Conservation (phyloP, 495 filamentous ascomycete genomes). For the Hypoxylon lenormandii region DNA sequence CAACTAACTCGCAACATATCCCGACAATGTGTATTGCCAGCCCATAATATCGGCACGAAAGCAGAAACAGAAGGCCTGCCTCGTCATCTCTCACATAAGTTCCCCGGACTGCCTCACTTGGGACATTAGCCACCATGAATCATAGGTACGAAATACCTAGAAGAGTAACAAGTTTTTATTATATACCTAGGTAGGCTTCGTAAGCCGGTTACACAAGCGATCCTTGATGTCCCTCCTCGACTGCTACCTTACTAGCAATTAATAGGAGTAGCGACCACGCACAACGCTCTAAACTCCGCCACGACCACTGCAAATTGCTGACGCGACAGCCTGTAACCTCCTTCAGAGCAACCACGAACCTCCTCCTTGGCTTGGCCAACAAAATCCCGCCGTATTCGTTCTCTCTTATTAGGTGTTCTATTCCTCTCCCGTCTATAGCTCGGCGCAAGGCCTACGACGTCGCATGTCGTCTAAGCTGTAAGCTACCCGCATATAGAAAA, state of each 20-base stretch:
- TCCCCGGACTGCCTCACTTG: conserved; percentile 20
- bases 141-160: conserved; percentile 18
- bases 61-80: conserved; percentile 24
- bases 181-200: conserved; percentile 14
- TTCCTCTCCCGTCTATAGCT: not conserved
- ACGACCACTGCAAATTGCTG: conserved; percentile 28
- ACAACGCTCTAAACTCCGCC: conserved; percentile 18
- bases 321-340: conserved; percentile 6
- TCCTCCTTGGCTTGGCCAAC: not conserved
- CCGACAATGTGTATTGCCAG: not conserved
- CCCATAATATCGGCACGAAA: conserved; percentile 23
- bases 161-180: conserved; percentile 9
- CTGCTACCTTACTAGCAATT: not conserved
- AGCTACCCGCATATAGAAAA: too few species aligned
- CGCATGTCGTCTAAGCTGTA: not conserved
- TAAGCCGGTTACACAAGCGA: conserved; percentile 30
- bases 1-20: too few species aligned
- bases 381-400: conserved; percentile 28
- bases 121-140: not conserved
- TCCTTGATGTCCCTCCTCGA: not conserved
- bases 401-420: conserved; percentile 17
- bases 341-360: not conserved
- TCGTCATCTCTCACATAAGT: conserved; percentile 11
- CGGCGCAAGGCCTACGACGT: too few species aligned
- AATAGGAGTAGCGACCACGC: conserved; percentile 1